These are phyloP conservation scores for Ogataea corticis DNA, from an alignment of 805 yeast genomes.

Conservation along the genomic window DNA sequence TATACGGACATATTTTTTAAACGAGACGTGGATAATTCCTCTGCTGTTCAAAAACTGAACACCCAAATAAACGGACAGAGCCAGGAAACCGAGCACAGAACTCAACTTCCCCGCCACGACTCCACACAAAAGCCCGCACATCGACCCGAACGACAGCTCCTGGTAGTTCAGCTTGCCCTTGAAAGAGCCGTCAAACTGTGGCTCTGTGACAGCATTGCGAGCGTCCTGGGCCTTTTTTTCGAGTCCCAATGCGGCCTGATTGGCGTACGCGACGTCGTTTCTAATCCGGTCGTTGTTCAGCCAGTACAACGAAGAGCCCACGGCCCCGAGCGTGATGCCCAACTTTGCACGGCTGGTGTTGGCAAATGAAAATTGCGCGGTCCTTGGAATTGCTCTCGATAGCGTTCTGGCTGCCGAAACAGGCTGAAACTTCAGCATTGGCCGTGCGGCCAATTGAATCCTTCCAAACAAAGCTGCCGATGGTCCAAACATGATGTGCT, in stretches of 20 bases:
- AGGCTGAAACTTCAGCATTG: not conserved
- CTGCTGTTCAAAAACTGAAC: constrained; percentile 58
- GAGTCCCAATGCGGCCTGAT: constrained; percentile 9
- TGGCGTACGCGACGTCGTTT: constrained; percentile 21
- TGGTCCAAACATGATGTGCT: constrained; percentile 9
- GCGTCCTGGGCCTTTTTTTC: constrained; percentile 18
- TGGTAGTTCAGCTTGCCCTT: constrained; percentile 56
- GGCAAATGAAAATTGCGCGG: not conserved
- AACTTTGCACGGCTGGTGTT: constrained; percentile 7
- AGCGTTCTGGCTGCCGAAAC: not conserved
- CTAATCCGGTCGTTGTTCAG: constrained; percentile 20
- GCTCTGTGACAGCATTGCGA: constrained; percentile 14
- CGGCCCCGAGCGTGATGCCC: constrained; percentile 23
- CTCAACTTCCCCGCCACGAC: constrained; percentile 61
- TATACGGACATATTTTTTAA: constrained; percentile 37
- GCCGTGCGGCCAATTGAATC: constrained; percentile 1
- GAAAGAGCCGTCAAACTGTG: constrained; percentile 38
- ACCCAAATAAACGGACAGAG: constrained; percentile 45
- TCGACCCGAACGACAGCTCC: constrained; percentile 63
- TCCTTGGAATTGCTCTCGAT: not conserved
- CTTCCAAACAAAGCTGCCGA: constrained; percentile 1
- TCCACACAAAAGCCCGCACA: constrained; percentile 60
- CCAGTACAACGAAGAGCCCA: constrained; percentile 21
- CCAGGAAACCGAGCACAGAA: constrained; percentile 49
- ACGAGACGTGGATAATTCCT: constrained; percentile 48